Conservation (phyloP, 2,329 filamentous ascomycete genomes). For the Onygenales sp. region DNA sequence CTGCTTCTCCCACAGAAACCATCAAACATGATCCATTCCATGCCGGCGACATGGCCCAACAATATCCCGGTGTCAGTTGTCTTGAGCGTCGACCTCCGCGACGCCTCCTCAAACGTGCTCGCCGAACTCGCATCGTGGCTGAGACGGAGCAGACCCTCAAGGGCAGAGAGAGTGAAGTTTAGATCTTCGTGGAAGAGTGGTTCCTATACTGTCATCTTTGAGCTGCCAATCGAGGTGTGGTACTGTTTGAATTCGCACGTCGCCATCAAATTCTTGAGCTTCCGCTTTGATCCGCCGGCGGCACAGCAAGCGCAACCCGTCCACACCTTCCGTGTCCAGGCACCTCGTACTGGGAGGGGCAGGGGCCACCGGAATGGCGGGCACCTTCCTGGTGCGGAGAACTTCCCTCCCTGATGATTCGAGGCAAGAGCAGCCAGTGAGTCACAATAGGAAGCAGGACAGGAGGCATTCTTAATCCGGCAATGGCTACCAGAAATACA, state of each 20-base stretch:
- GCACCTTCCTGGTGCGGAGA: no score
- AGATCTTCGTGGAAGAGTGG: neutral
- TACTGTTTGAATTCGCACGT: constrained; percentile 1
- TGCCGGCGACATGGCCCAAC: neutral
- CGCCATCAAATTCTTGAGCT: neutral
- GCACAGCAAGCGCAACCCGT: no score
- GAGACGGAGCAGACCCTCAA: neutral
- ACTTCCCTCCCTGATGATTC: no score
- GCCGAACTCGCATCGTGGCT: neutral
- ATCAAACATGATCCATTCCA: neutral
- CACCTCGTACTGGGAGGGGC: no score
- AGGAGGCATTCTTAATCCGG: no score
- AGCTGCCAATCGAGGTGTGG: constrained; percentile 3
- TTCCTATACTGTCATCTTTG: constrained; percentile 1
- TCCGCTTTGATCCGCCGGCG: no score
- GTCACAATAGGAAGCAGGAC: no score
- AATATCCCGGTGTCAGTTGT: neutral
- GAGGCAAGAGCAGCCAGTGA: no score
- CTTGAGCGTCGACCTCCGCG: neutral
- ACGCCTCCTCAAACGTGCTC: neutral
- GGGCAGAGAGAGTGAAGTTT: neutral
- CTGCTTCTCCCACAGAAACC: neutral
- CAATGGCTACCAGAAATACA: no score
- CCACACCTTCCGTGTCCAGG: no score
- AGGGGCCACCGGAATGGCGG: no score